Evolutionary conservation across 176 grass and related monocot genomes (phyloP).

Genomic region (Aegilops sharonensis): DNA sequence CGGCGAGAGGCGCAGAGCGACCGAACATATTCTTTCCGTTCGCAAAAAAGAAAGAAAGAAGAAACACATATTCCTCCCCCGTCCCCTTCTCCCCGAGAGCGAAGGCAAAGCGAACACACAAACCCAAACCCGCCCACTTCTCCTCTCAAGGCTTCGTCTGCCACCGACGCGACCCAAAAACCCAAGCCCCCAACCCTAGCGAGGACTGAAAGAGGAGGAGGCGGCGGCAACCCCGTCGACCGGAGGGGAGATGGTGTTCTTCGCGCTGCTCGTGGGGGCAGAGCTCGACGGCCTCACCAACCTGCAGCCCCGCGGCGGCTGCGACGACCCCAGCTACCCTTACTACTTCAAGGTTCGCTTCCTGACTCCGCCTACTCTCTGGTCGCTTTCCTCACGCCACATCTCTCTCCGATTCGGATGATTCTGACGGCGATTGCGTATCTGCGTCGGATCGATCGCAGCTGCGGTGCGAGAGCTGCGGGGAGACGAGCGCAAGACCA

Average conservation of each 20-base stretch:
- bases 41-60: too few species aligned
- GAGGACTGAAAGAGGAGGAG: not conserved
- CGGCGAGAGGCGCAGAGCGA: too few species aligned
- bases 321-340: conserved; percentile 67
- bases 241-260: conserved; percentile 61
- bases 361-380: not conserved
- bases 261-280: conserved; percentile 56
- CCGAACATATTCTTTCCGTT: too few species aligned
- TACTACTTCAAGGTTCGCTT: conserved; percentile 81
- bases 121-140: not conserved
- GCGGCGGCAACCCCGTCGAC: not conserved
- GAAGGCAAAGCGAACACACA: not conserved
- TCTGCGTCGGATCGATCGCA: conserved; percentile 29
- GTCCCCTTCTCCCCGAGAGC: not conserved
- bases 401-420: not conserved
- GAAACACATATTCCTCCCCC: not conserved
- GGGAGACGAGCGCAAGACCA: conserved; percentile 69
- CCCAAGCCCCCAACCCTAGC: conserved; percentile 37
- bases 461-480: conserved; percentile 87
- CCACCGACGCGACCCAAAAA: not conserved
- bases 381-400: not conserved
- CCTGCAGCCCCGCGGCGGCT: conserved; percentile 61
- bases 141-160: not conserved
- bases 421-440: not conserved
- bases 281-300: conserved; percentile 80